Conservation (phyloP, 768 basidiomycete genomes). For the Suillus plorans region DNA sequence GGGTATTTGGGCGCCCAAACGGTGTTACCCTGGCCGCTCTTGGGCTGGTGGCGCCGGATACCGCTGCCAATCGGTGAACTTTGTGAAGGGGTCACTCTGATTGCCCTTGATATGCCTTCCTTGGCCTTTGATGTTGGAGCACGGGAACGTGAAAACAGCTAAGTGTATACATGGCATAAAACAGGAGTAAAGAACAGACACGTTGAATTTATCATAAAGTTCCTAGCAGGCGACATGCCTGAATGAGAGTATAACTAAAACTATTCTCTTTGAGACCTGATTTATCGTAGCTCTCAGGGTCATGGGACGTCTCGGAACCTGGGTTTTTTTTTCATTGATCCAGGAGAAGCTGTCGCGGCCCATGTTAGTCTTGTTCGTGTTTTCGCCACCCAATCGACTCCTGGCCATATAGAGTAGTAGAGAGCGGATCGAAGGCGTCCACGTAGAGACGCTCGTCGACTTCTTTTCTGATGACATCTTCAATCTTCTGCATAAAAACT, state of each 20-base stretch:
- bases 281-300: background rate
- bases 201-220: background rate
- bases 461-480: constrained; percentile 34
- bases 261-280: background rate
- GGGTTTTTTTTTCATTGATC: background rate
- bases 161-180: background rate
- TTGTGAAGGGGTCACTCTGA: background rate
- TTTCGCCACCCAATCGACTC: background rate
- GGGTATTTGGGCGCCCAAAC: background rate
- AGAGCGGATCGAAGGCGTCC: constrained; percentile 19
- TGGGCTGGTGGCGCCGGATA: background rate
- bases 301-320: background rate
- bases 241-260: background rate
- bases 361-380: background rate
- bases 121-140: background rate
- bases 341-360: background rate
- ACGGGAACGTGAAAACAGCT: background rate
- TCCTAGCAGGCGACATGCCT: background rate
- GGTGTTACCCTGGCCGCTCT: background rate
- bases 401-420: constrained; percentile 12
- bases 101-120: constrained; percentile 3
- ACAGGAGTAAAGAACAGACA: background rate
- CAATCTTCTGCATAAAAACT: constrained; percentile 39
- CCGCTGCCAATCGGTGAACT: background rate
- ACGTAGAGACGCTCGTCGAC: constrained; percentile 32